phyloP scores from a whole-genome alignment of 2,329 filamentous ascomycete genomes.

The Thermothelomyces thermophilus region DNA sequence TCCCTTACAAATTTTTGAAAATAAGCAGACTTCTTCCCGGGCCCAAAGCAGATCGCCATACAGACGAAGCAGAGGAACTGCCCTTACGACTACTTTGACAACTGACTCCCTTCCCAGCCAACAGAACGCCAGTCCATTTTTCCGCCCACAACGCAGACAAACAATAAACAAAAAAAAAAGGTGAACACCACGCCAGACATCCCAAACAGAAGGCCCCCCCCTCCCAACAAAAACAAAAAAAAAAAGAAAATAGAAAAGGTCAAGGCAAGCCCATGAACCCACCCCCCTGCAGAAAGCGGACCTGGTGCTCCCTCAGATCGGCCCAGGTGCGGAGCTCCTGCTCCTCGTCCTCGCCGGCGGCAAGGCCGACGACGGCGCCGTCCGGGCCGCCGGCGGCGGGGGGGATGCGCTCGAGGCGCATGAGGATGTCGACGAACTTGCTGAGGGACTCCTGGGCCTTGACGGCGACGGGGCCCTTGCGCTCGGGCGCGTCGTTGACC shows the following conservation, averaged over 20 bases:
- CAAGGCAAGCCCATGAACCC: constrained; percentile 24
- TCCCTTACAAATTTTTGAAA: no score
- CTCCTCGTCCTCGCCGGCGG: constrained; percentile 55
- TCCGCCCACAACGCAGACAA: no score
- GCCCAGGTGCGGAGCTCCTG: constrained; percentile 72
- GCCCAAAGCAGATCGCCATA: no score
- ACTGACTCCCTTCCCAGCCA: no score
- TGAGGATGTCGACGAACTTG: constrained; percentile 67
- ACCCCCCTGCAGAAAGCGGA: constrained; percentile 39
- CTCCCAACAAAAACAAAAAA: no score
- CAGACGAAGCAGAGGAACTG: no score
- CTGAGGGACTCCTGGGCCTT: constrained; percentile 65
- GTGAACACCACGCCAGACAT: no score
- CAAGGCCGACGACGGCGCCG: neutral
- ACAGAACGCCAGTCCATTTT: no score
- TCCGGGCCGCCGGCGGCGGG: constrained; percentile 32
- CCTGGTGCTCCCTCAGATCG: constrained; percentile 66
- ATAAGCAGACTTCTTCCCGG: no score
- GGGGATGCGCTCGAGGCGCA: constrained; percentile 62
- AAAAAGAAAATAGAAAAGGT: neutral
- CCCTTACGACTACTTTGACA: no score
- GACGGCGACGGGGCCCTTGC: constrained; percentile 45
- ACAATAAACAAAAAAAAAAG: no score
- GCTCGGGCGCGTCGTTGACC: constrained; percentile 51
- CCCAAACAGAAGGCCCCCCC: neutral